Conservation (phyloP, 2,329 filamentous ascomycete genomes). For the Fusarium foetens region DNA sequence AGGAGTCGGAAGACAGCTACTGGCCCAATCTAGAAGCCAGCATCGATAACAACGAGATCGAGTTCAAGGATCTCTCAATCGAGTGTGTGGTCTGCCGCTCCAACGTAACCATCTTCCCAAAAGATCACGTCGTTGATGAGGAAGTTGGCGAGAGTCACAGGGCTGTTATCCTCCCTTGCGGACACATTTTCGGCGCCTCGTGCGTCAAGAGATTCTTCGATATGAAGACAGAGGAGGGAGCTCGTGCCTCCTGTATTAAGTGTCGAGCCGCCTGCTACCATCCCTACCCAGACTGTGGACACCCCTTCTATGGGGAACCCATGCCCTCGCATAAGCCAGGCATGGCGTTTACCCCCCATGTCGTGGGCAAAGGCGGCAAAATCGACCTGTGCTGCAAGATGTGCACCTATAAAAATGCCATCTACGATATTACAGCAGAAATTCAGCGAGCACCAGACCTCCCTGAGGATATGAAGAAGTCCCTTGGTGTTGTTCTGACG, state of each 20-base stretch:
- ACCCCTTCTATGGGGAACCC: neutral
- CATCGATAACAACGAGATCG: neutral
- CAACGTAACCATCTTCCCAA: neutral
- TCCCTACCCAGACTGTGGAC: neutral
- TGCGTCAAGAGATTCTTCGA: neutral
- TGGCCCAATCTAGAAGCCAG: neutral
- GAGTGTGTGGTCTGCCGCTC: neutral
- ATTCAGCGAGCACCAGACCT: neutral
- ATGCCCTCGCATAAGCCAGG: neutral
- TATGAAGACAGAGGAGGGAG: neutral
- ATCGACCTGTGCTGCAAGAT: neutral
- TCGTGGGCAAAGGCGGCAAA: neutral
- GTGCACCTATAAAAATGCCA: neutral
- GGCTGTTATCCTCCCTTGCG: neutral
- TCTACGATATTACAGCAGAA: neutral
- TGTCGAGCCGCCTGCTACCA: neutral
- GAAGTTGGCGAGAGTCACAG: neutral
- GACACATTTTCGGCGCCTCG: conserved; percentile 2
- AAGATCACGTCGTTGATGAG: neutral
- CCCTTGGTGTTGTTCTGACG: neutral
- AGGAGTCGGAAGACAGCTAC: neutral
- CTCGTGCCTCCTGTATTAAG: neutral
- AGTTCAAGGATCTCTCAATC: neutral
- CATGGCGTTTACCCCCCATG: neutral
- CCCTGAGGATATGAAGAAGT: neutral